Base-by-base conservation (phyloP, 768 basidiomycete species). In the Gloeophyllum trabeum region DNA sequence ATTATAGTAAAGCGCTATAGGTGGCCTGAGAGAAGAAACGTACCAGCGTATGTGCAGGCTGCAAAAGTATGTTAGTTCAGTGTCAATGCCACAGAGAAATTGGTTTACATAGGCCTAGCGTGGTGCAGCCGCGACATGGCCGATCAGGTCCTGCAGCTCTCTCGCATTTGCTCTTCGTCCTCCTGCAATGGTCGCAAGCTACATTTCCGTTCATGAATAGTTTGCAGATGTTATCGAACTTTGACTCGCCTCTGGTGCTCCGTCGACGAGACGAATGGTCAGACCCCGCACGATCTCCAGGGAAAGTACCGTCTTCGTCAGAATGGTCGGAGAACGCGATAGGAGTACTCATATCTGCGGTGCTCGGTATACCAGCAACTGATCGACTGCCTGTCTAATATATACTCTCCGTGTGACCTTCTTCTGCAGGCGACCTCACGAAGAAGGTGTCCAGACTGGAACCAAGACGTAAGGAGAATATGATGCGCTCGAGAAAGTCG, bases 161-260 rank as follows among this genome's bases (percentile, higher is more conserved):
- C 44, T 62, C 60, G 49, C 63, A 63, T 44, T 62, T 61, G 52
- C 60, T 60, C 48, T 61, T 64, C 30, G 59, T 58, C 23, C 61
- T 56, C 18, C 61, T 54, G 44, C 63, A 64, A 24, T 62, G 58
- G 41, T 63, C 62, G 52, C 64, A 65, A 35, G 64, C 63, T 56
- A 36, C 16, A 24, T 4, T 2, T 19, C 19, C 18, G 21, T 18
- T 48, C 37, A n/a, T 12, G 5, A 10, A 7, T 22, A 6, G 20
- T 20, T 2, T 22, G 35, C 43, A 24, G 10, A 24, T 24, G 26
- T 16, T n/a, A n/a, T n/a, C n/a, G n/a, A n/a, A n/a, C n/a, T n/a
- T n/a, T n/a, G n/a, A n/a, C 46, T 40, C 39, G 53, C 56, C 56
- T 54, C 56, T 39, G 4, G 53, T 54, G 35, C 54, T 55, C 19